Evolutionary conservation across 352 stramenopile genomes (phyloP).

Genomic region (Phytopythium kandeliae): DNA sequence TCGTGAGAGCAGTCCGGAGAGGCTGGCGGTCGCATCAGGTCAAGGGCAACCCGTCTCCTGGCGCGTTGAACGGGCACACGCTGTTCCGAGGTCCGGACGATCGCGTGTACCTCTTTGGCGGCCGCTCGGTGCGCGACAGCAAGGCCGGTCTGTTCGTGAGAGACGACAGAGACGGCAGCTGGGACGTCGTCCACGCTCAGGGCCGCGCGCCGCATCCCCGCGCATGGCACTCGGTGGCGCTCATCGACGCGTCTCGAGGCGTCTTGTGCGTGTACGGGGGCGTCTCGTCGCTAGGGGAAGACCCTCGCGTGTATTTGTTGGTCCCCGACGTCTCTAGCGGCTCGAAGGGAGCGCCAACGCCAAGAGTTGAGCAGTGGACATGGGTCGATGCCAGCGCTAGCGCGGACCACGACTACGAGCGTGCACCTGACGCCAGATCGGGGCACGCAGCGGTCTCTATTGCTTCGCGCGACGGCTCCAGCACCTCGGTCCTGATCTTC

Average conservation of each 20-base stretch:
- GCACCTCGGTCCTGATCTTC: conserved; percentile 33
- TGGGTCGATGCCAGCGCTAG: conserved; percentile 21
- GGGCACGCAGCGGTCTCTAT: conserved; percentile 42
- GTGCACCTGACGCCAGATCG: conserved; percentile 34
- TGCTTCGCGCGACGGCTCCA: not conserved
- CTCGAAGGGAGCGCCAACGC: conserved; percentile 6
- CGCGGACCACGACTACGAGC: conserved; percentile 9
- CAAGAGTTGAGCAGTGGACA: not conserved
- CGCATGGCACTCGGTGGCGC: conserved; percentile 49
- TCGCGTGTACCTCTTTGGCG: conserved; percentile 42
- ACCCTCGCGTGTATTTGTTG: conserved; percentile 36
- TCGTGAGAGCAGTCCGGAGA: conserved; percentile 26
- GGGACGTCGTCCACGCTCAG: conserved; percentile 28
- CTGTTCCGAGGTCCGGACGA: conserved; percentile 28
- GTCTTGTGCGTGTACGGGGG: conserved; percentile 50
- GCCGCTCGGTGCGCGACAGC: conserved; percentile 56
- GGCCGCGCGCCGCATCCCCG: conserved; percentile 28
- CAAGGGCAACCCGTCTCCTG: conserved; percentile 58
- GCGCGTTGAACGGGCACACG: conserved; percentile 54
- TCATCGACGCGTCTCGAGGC: conserved; percentile 12
- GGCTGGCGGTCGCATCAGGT: conserved; percentile 41
- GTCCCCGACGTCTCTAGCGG: not conserved
- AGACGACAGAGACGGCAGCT: conserved; percentile 40
- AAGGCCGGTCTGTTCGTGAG: conserved; percentile 39
- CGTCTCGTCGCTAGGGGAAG: conserved; percentile 52